Evolutionary conservation across 2,329 filamentous ascomycete species (phyloP).

Genomic region (Aspergillus sp.): DNA sequence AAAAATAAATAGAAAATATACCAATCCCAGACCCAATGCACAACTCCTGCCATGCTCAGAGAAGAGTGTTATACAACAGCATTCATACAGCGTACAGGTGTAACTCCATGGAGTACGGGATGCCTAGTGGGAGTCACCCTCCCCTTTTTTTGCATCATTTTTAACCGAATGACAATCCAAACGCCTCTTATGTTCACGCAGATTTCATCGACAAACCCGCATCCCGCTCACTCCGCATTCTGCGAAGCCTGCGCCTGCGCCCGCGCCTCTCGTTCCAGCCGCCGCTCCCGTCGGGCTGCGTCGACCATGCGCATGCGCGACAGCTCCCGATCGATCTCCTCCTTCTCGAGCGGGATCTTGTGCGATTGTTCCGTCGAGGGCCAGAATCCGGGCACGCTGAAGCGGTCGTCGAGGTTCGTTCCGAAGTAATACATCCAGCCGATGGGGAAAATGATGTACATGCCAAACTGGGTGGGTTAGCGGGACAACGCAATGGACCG

Average conservation of each 20-base stretch:
- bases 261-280: constrained; percentile 36
- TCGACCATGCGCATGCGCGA: constrained; percentile 61
- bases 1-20: constrained; percentile 9
- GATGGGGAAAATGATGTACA: constrained; percentile 98
- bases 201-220: neutral
- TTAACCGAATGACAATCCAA: too few species aligned
- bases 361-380: constrained; percentile 63
- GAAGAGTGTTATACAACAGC: constrained; percentile 33
- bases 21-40: constrained; percentile 8
- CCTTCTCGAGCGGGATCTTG: constrained; percentile 52
- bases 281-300: constrained; percentile 48
- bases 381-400: constrained; percentile 90
- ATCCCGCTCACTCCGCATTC: constrained; percentile 14
- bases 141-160: neutral
- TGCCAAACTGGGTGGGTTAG: constrained; percentile 69
- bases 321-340: constrained; percentile 73
- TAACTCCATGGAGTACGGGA: constrained; percentile 10
- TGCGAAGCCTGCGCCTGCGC: constrained; percentile 8
- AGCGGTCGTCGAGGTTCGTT: constrained; percentile 92
- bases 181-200: neutral
- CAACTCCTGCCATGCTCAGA: constrained; percentile 32
- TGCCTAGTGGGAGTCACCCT: constrained; percentile 2
- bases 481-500: neutral
- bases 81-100: constrained; percentile 17
- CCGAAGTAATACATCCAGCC: constrained; percentile 99